Conservation (phyloP, 108 stramenopile genomes). For the Pseudonitzschia delicatissima region DNA sequence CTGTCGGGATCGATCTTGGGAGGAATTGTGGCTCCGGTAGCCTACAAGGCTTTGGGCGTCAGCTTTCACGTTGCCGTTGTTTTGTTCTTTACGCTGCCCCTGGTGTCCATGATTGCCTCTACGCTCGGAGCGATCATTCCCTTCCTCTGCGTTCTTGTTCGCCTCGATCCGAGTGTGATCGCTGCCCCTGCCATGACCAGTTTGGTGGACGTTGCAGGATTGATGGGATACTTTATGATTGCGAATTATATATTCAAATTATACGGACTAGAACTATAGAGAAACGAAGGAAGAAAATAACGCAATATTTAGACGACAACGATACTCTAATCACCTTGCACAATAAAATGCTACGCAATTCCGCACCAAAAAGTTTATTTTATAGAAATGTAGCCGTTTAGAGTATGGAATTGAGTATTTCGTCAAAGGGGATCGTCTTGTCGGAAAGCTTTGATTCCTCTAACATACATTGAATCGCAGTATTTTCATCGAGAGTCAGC, state of each 20-base stretch:
- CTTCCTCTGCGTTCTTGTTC: constrained; percentile 65
- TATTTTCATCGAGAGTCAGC: constrained; percentile 40
- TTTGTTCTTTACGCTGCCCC: constrained; percentile 68
- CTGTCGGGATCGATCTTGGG: constrained; percentile 66
- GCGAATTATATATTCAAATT: constrained; percentile 72
- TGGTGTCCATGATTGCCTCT: constrained; percentile 77
- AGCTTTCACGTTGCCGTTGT: constrained; percentile 75
- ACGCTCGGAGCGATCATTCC: constrained; percentile 77
- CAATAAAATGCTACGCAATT: too few species aligned
- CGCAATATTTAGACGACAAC: too few species aligned
- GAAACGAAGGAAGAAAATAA: too few species aligned
- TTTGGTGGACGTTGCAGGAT: constrained; percentile 85
- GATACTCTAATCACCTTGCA: too few species aligned
- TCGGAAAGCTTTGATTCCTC: constrained; percentile 10
- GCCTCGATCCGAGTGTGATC: constrained; percentile 82
- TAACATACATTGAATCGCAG: constrained; percentile 36
- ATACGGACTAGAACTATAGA: constrained; percentile 73
- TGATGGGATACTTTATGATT: constrained; percentile 83
- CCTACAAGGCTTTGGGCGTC: constrained; percentile 78
- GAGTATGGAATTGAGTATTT: too few species aligned
- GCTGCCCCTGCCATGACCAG: constrained; percentile 91
- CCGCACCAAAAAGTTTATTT: too few species aligned
- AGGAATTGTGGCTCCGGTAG: constrained; percentile 59
- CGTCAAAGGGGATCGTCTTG: not conserved
- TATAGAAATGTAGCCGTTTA: too few species aligned